Evolutionary conservation across 2,329 filamentous ascomycete genomes (phyloP), one percentile per base, ranked within the genome.

Genomic region (Xenosphaeropsis pyriputrescens): DNA sequence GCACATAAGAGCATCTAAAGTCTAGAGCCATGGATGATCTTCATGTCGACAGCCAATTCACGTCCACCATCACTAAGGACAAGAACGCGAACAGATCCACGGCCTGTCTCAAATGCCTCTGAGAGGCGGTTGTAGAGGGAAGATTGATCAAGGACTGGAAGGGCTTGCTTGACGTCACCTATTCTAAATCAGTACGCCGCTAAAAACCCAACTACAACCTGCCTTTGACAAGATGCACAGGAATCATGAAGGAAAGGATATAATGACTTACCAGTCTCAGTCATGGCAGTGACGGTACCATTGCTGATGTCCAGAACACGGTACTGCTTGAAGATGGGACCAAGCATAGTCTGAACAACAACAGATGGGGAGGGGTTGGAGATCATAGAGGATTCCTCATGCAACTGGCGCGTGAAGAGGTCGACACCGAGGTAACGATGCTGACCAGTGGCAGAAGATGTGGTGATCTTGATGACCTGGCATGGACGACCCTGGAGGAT

Each of bases 321-420:
- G 81, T 98, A 98, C 75, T 96, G 91, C 85, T 96, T 96, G 85
- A 96, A 95, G 70, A 96, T 79, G 47, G 91, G 91, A 54, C 89
- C 91, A 50, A 93, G 83, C 86, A 98, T 96, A 70, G 89, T 96
- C 81, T 98, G 91, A 56, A 98, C 89, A 47, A 96, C 78, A 44
- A 98, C 91, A 52, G 85, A 94, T 52, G 89, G 89, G 50, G 83
- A 85, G 48, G 91, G 91, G 81, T 93, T 93, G 67, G 85, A 88
- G 68, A 96, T 79, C 69, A 94, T 95, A 55, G 82, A 89, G 41
- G 85, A 94, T 80, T 98, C 91, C 71, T 98, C 91, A 59, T 96
- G 86, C 50, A 98, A 77, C 72, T 96, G 85, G 76, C 94, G 93
- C 74, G 88, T 95, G 85, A 98, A 98, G 57, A 98, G 83, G 66